phyloP scores from a whole-genome alignment of 2,329 filamentous ascomycete species.

The Penicillium sp. region DNA sequence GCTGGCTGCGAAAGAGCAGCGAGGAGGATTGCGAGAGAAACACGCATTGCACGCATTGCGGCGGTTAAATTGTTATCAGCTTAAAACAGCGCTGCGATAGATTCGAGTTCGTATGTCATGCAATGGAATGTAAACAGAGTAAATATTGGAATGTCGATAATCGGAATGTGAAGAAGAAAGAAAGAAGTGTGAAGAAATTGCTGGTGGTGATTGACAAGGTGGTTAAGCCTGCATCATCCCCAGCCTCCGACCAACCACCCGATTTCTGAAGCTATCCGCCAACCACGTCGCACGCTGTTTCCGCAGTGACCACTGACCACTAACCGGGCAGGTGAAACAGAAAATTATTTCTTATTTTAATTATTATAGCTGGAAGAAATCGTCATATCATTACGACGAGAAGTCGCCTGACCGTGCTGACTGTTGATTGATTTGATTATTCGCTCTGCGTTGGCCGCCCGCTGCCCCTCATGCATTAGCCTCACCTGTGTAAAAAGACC shows the following conservation, averaged over 20 bases:
- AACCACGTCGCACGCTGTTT: not conserved
- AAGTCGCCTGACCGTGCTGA: too few relatives aligned
- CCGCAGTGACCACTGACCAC: not conserved
- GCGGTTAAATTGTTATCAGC: too few relatives aligned
- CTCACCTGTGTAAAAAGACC: not conserved
- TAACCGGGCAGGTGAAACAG: not conserved
- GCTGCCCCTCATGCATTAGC: not conserved
- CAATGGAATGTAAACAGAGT: not conserved
- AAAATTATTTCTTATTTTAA: not conserved
- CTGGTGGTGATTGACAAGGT: constrained; percentile 10
- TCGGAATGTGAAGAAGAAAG: constrained; percentile 5
- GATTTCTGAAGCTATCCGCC: constrained; percentile 13
- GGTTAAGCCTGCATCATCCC: constrained; percentile 6
- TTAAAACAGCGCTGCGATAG: too few relatives aligned
- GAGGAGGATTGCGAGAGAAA: constrained; percentile 21
- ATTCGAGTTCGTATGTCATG: not conserved
- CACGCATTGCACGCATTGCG: constrained; percentile 25
- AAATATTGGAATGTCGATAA: constrained; percentile 1
- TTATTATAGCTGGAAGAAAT: not conserved
- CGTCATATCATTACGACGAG: too few relatives aligned
- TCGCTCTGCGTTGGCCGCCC: too few relatives aligned
- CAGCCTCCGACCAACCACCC: constrained; percentile 17
- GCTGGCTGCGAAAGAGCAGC: constrained; percentile 19
- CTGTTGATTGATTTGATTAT: too few relatives aligned
- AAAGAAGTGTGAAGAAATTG: constrained; percentile 1